Evolutionary conservation across 2,329 filamentous ascomycete genomes (phyloP).

Genomic region (Cladosporium sp.): DNA sequence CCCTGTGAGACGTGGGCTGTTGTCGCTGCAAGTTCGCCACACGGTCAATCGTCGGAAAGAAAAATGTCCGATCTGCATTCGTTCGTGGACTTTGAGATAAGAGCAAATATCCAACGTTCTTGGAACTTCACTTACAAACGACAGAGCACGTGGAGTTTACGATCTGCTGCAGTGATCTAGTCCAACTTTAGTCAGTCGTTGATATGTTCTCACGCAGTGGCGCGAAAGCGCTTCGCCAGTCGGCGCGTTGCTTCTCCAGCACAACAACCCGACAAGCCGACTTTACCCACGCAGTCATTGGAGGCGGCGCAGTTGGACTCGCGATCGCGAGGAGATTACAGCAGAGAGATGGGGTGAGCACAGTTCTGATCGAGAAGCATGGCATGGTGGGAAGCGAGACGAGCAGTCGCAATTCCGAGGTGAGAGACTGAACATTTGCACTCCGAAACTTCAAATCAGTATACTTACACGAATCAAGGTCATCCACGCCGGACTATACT

Average conservation of each 20-base stretch:
- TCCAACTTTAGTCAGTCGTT: too few species aligned
- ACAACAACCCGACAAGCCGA: conserved; percentile 45
- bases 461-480: conserved; percentile 49
- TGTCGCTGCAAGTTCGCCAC: conserved; percentile 3
- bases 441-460: background rate
- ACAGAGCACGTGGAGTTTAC: too few species aligned
- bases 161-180: too few species aligned
- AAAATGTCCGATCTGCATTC: conserved; percentile 10
- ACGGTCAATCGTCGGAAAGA: conserved; percentile 9
- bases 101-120: too few species aligned
- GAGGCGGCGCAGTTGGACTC: conserved; percentile 72
- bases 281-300: conserved; percentile 65
- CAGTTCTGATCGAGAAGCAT: conserved; percentile 79
- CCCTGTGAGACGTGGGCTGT: too few species aligned
- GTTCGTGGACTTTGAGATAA: too few species aligned
- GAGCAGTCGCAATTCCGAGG: conserved; percentile 84
- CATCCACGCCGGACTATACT: conserved; percentile 94
- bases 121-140: too few species aligned
- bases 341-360: conserved; percentile 55
- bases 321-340: conserved; percentile 73
- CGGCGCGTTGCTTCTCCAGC: conserved; percentile 39
- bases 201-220: conserved; percentile 16
- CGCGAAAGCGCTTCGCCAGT: conserved; percentile 8
- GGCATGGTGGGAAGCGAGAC: conserved; percentile 75
- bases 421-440: conserved; percentile 27